Base-by-base conservation (phyloP, 1,139 yeast species). In the Lodderomyces parapsilosis region DNA sequence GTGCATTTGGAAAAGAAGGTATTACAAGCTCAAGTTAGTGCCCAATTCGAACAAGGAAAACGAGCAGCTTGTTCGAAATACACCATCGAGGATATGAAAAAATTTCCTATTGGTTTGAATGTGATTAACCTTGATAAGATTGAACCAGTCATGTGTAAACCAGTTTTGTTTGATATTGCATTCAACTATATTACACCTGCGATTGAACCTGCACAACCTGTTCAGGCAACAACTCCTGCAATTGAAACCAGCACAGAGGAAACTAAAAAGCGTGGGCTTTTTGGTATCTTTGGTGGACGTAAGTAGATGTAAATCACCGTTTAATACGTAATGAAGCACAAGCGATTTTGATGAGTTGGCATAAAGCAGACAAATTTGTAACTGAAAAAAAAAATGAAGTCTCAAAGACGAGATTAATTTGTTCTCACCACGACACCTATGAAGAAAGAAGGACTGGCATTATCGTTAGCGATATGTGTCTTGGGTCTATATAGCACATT, bases 81-180 rank as follows among this genome's bases (percentile, higher is more conserved):
- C 40, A 54, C 81, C 14, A 63, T 80, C 39, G 90, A 85, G 50
- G 68, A 76, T 49, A 56, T 82, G 43, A 63, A 70, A 53, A 66
- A 65, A 46, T 76, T 66, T 49, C 80, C 79, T 1, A 52, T 67
- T 4, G 64, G 63, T 2, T 54, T 80, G 37, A 53, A 62, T 3
- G 59, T 84, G 43, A 80, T 78, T 31, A 79, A 82, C 46, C 51
- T 78, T 35, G 68, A 71, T 18, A 66, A 73, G 13, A 49, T 72
- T 37, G 56, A 51, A 46, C 86, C 96, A 1, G 77, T 86, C 1
- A 74, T 82, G 46, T 79, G 85, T 46, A 91, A 91, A 63, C 96
- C 98, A 0, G 96, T 90, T 7, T 76, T 90, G 55, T 91, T 89
- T 57, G 98, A 91, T 60, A 73, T 88, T 55, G 97, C 95, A 0